Conservation (phyloP, 2,329 filamentous ascomycete genomes). For the Penicillium sp. region DNA sequence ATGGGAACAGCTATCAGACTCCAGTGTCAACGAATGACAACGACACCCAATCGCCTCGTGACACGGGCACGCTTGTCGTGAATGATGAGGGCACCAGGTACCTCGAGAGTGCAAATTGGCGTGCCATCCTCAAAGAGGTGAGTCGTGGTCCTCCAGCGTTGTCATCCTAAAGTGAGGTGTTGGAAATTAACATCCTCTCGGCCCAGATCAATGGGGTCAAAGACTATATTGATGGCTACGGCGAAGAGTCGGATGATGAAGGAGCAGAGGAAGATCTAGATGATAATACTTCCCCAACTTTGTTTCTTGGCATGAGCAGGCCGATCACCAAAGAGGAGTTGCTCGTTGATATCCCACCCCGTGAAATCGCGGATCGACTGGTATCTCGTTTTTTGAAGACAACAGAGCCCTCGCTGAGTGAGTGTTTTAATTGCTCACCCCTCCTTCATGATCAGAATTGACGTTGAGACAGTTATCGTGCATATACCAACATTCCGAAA, state of each 20-base stretch:
- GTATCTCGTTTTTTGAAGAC: conserved; percentile 40
- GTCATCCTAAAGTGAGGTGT: too few relatives aligned
- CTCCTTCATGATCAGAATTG: conserved; percentile 1
- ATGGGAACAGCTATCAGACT: conserved; percentile 10
- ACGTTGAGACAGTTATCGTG: conserved; percentile 25
- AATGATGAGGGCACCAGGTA: conserved; percentile 39
- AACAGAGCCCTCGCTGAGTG: conserved; percentile 37
- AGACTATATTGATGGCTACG: conserved; percentile 32
- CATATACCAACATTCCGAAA: conserved; percentile 39
- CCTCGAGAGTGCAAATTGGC: conserved; percentile 43
- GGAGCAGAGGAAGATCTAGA: conserved; percentile 22
- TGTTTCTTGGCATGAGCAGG: conserved; percentile 34
- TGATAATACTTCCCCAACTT: conserved; percentile 27
- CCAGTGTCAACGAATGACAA: conserved; percentile 14
- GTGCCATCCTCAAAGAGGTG: conserved; percentile 42
- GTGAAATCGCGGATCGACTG: conserved; percentile 37
- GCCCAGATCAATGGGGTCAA: conserved; percentile 42
- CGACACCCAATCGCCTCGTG: conserved; percentile 21
- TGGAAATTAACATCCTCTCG: conserved; percentile 10
- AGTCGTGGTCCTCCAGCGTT: conserved; percentile 9
- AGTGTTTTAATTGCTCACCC: too few relatives aligned
- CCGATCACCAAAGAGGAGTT: conserved; percentile 36
- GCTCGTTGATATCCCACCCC: conserved; percentile 36
- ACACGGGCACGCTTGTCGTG: conserved; percentile 37
- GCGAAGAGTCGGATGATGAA: conserved; percentile 31